These are phyloP conservation scores for Glutinoglossum americanum DNA, from an alignment of 495 filamentous ascomycete species.

Conservation along the genomic window DNA sequence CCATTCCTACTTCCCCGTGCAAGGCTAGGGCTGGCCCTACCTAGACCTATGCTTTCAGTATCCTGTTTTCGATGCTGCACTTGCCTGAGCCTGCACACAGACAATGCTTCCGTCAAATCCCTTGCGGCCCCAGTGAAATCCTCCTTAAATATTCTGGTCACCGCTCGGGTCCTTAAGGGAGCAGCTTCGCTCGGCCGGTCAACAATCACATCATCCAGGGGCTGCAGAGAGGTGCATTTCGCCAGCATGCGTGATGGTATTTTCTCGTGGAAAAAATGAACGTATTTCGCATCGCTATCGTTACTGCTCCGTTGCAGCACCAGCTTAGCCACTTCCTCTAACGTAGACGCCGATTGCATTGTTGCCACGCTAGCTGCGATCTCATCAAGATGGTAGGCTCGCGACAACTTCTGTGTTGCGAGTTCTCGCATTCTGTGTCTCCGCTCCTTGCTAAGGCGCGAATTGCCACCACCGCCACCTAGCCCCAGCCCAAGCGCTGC, in stretches of 20 bases:
- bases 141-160: constrained; percentile 54
- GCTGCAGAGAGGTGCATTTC: constrained; percentile 42
- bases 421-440: constrained; percentile 56
- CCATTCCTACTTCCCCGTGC: constrained; percentile 4
- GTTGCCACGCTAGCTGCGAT: constrained; percentile 62
- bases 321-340: constrained; percentile 56
- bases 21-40: not conserved
- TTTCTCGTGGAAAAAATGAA: constrained; percentile 78
- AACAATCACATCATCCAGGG: constrained; percentile 42
- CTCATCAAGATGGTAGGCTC: constrained; percentile 58
- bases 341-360: constrained; percentile 57
- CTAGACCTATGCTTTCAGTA: not conserved
- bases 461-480: constrained; percentile 30
- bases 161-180: constrained; percentile 45
- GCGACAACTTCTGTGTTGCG: constrained; percentile 50
- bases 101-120: constrained; percentile 44
- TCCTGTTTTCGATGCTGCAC: constrained; percentile 14
- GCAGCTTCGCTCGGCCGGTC: constrained; percentile 38
- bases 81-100: constrained; percentile 30
- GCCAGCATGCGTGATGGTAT: constrained; percentile 57
- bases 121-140: constrained; percentile 42
- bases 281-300: constrained; percentile 53
- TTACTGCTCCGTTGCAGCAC: constrained; percentile 42
- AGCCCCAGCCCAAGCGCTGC: constrained; percentile 38
- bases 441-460: constrained; percentile 48